Percentiles rank a stretch among this genome's conserved stretches.
phyloP scores from a whole-genome alignment of 306 rosid genomes.

The Sesbania bispinosa region DNA sequence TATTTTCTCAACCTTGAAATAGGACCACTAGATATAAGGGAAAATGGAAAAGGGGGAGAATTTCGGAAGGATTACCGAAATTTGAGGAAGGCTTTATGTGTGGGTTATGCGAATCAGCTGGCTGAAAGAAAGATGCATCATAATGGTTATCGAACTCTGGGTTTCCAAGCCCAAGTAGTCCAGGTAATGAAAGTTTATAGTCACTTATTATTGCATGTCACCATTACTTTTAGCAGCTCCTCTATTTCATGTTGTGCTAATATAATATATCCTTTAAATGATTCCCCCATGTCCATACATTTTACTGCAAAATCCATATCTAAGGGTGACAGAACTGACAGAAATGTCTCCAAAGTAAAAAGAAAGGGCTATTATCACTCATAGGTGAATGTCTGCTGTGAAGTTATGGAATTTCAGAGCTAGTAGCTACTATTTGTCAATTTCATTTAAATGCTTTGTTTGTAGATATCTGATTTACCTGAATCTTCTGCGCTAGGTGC shows the following conservation, averaged over 20 bases:
- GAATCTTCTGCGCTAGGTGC: conserved; percentile 56
- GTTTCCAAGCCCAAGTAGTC: conserved; percentile 84
- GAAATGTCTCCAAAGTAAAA: neutral
- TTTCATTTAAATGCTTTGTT: conserved; percentile 13
- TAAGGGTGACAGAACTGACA: too few relatives aligned
- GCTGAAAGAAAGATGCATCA: conserved; percentile 96
- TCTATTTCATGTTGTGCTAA: too few relatives aligned
- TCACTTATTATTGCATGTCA: conserved; percentile 4
- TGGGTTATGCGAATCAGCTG: conserved; percentile 91
- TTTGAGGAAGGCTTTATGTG: conserved; percentile 88
- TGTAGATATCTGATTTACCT: conserved; percentile 14
- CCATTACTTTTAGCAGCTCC: conserved; percentile 21
- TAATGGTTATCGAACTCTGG: conserved; percentile 91
- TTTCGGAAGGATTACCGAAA: conserved; percentile 46
- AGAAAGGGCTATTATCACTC: neutral
- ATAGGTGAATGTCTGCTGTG: neutral
- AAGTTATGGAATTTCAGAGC: conserved; percentile 18
- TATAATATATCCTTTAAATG: too few relatives aligned
- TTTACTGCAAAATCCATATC: too few relatives aligned
- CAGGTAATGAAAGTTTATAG: conserved; percentile 67
- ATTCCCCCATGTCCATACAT: too few relatives aligned
- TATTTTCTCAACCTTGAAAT: conserved; percentile 18
- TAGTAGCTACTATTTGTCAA: neutral
- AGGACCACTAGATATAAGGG: conserved; percentile 65
- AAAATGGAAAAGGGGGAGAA: conserved; percentile 48